Evolutionary conservation across 2,329 filamentous ascomycete genomes (phyloP).

Genomic region (Ophiocordyceps camponoti-leonardi): DNA sequence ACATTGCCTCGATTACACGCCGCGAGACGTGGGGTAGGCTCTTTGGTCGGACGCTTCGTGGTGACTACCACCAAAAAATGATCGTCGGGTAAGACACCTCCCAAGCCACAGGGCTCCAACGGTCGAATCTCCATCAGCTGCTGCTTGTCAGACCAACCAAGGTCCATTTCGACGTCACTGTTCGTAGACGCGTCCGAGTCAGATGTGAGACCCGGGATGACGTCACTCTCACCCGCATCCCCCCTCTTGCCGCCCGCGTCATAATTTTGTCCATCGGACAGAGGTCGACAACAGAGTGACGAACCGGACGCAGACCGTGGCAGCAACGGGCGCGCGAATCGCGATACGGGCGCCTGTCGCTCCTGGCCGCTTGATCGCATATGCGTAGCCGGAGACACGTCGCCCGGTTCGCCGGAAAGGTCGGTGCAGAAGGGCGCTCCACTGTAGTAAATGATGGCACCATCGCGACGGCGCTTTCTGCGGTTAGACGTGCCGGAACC

Average conservation of each 20-base stretch:
- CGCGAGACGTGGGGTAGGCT: constrained; percentile 1
- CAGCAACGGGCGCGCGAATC: constrained; percentile 10
- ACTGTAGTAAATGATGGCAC: constrained; percentile 71
- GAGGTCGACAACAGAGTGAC: constrained; percentile 27
- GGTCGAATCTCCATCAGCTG: constrained; percentile 20
- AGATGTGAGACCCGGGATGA: constrained; percentile 13
- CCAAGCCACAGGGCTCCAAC: constrained; percentile 40
- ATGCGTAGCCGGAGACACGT: constrained; percentile 28
- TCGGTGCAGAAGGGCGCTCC: constrained; percentile 70
- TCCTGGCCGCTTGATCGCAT: constrained; percentile 27
- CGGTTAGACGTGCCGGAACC: constrained; percentile 29
- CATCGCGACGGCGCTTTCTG: constrained; percentile 42
- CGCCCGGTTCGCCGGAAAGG: constrained; percentile 47
- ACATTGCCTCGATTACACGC: constrained; percentile 1
- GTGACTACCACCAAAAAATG: constrained; percentile 41
- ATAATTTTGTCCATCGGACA: constrained; percentile 20
- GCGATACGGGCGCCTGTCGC: constrained; percentile 7
- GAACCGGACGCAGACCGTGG: constrained; percentile 33
- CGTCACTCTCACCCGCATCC: constrained; percentile 11
- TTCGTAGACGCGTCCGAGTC: constrained; percentile 18
- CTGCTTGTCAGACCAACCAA: constrained; percentile 25
- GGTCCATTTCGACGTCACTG: constrained; percentile 23
- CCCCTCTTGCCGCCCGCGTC: constrained; percentile 10
- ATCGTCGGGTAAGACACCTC: constrained; percentile 43
- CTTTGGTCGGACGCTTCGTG: constrained; percentile 24